These are phyloP conservation scores for Pythium scleroteichum DNA, from an alignment of 352 stramenopile genomes.

Conservation along the genomic window DNA sequence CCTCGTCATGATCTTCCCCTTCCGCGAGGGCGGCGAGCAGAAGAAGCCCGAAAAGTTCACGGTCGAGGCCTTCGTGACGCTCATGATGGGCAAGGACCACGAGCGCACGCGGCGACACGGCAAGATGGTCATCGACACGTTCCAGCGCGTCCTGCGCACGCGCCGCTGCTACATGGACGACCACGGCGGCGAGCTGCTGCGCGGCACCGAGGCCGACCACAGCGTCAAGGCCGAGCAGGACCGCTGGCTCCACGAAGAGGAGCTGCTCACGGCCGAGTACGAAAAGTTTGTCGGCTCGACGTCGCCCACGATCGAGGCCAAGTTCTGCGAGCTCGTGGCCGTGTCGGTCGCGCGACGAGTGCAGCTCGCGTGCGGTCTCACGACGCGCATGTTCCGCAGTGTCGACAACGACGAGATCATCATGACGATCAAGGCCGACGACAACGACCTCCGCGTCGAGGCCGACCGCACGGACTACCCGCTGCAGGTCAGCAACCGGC, in stretches of 20 bases:
- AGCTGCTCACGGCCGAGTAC: conserved; percentile 63
- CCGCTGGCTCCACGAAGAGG: conserved; percentile 38
- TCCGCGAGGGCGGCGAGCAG: conserved; percentile 55
- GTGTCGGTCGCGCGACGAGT: conserved; percentile 63
- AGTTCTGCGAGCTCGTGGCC: conserved; percentile 73
- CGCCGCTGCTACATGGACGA: conserved; percentile 75
- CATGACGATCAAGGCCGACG: conserved; percentile 79
- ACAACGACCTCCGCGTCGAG: conserved; percentile 71
- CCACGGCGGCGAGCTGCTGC: conserved; percentile 42
- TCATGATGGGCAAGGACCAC: conserved; percentile 72
- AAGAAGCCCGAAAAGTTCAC: conserved; percentile 74
- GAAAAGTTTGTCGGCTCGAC: conserved; percentile 44
- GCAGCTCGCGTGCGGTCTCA: conserved; percentile 76
- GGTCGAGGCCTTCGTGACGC: conserved; percentile 53
- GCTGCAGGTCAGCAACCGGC: conserved; percentile 74
- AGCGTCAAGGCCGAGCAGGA: conserved; percentile 48
- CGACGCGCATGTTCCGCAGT: conserved; percentile 80
- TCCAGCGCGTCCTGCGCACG: conserved; percentile 69
- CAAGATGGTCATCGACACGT: conserved; percentile 68
- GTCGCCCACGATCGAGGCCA: conserved; percentile 47
- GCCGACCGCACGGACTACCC: conserved; percentile 72
- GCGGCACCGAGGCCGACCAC: conserved; percentile 48
- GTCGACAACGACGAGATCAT: conserved; percentile 78
- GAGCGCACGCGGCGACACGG: conserved; percentile 32
- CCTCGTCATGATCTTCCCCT: conserved; percentile 81